Evolutionary conservation across 306 rosid species (phyloP).

Genomic region (Acacia crassicarpa): DNA sequence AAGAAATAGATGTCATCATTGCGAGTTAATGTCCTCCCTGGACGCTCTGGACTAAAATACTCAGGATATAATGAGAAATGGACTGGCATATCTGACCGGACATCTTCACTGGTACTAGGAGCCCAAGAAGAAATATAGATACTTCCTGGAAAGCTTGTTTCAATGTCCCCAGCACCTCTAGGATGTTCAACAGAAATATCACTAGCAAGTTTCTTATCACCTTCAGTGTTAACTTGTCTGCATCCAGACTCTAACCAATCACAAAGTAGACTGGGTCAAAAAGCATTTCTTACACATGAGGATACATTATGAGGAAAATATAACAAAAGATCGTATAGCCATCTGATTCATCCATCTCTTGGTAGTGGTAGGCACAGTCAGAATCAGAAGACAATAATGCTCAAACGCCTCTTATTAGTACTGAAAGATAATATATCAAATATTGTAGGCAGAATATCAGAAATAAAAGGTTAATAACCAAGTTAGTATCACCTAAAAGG

Average conservation of each 20-base stretch:
- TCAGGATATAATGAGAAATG: conserved; percentile 56
- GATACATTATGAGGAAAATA: neutral
- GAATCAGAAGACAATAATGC: neutral
- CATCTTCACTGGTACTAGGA: conserved; percentile 35
- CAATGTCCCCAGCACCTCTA: conserved; percentile 42
- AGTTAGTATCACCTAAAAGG: neutral
- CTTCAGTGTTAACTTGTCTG: conserved; percentile 40
- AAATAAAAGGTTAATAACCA: neutral
- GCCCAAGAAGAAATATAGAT: conserved; percentile 56
- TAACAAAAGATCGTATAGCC: neutral
- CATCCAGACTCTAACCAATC: conserved; percentile 60
- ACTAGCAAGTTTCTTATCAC: conserved; percentile 47
- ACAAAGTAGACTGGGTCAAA: conserved; percentile 42
- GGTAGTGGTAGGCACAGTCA: neutral
- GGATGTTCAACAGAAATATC: conserved; percentile 47
- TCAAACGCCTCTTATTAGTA: neutral
- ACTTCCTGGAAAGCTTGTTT: conserved; percentile 48
- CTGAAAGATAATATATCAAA: neutral
- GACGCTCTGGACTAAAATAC: conserved; percentile 55
- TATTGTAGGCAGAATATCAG: neutral
- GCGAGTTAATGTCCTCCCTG: conserved; percentile 55
- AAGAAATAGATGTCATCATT: conserved; percentile 66
- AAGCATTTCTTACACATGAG: neutral
- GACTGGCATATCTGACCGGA: conserved; percentile 37
- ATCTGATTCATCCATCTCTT: neutral